A percentile compares a stretch with the other conserved stretches of the same genome.
These are phyloP conservation scores for Colletotrichum eleusines DNA, from an alignment of 2,329 filamentous ascomycete species.

Conservation along the genomic window DNA sequence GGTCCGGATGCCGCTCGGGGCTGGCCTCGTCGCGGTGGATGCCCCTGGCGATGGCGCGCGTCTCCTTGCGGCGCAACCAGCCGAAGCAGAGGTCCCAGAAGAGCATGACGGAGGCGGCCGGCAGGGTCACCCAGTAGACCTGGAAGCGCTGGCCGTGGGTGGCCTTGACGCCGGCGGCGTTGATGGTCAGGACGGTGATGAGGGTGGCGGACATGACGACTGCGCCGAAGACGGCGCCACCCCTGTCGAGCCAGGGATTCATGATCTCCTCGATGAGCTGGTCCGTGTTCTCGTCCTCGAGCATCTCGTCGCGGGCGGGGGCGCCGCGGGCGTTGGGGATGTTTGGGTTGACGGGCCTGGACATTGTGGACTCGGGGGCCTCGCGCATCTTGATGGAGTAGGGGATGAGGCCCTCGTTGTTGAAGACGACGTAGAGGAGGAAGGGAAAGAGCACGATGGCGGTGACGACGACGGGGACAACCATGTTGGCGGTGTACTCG, in stretches of 20 bases:
- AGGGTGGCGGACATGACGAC: constrained; percentile 76
- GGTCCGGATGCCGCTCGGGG: neutral
- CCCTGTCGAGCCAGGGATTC: constrained; percentile 79
- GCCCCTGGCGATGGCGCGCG: constrained; percentile 68
- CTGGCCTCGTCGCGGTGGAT: constrained; percentile 57
- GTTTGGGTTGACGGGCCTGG: constrained; percentile 76
- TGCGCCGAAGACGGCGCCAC: constrained; percentile 73
- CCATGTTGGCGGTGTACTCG: constrained; percentile 81
- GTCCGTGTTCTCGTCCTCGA: constrained; percentile 53
- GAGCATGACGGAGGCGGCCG: constrained; percentile 76
- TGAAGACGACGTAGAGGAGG: constrained; percentile 77
- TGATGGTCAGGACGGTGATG: constrained; percentile 73
- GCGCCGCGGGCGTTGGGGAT: constrained; percentile 74
- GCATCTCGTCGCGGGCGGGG: constrained; percentile 49
- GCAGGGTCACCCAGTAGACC: constrained; percentile 77
- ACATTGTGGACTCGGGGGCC: constrained; percentile 68
- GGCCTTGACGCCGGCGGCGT: constrained; percentile 66
- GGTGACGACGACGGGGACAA: constrained; percentile 77
- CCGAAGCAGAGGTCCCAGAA: constrained; percentile 74
- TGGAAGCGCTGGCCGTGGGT: constrained; percentile 58
- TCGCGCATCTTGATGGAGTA: constrained; percentile 76
- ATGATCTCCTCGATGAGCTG: constrained; percentile 77
- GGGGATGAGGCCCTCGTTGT: constrained; percentile 73
- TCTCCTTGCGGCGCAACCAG: constrained; percentile 72
- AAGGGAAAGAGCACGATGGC: constrained; percentile 77